These are phyloP conservation scores for Mycena sanguinolenta DNA, from an alignment of 768 basidiomycete genomes.

Conservation along the genomic window DNA sequence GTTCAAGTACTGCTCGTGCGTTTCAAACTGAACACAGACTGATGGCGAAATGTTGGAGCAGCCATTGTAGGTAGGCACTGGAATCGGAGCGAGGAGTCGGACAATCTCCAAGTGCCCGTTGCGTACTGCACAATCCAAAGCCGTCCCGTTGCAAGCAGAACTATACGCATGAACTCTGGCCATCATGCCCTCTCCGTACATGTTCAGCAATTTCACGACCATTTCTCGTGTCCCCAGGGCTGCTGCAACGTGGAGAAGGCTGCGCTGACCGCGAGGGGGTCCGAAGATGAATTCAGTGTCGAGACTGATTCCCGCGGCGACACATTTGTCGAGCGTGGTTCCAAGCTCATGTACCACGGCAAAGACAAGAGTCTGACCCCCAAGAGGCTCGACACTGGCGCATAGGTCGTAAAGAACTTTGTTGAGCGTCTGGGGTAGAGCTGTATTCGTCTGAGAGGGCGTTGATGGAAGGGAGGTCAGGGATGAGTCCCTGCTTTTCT, in stretches of 20 bases:
- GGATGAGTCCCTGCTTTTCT: not conserved
- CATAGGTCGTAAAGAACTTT: not conserved
- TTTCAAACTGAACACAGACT: too few relatives aligned
- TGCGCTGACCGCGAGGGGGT: not conserved
- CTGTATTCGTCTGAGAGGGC: not conserved
- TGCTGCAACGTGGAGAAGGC: not conserved
- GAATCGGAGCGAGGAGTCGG: not conserved
- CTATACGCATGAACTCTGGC: not conserved
- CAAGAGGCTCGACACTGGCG: not conserved
- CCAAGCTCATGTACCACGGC: constrained; percentile 1
- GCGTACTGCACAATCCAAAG: not conserved
- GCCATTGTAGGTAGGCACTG: not conserved
- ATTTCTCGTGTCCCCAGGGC: not conserved
- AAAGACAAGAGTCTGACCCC: not conserved
- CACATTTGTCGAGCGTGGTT: too few relatives aligned
- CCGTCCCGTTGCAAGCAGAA: too few relatives aligned
- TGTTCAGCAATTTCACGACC: not conserved
- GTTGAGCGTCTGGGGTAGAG: too few relatives aligned
- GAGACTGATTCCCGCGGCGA: not conserved
- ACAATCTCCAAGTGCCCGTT: not conserved
- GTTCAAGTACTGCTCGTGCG: not conserved
- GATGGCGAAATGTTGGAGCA: too few relatives aligned
- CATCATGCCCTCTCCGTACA: not conserved
- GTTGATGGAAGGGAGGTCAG: too few relatives aligned
- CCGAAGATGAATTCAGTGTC: not conserved